Evolutionary conservation across 257 asterid genomes (phyloP).

Genomic region (Knoxia roxburghii): DNA sequence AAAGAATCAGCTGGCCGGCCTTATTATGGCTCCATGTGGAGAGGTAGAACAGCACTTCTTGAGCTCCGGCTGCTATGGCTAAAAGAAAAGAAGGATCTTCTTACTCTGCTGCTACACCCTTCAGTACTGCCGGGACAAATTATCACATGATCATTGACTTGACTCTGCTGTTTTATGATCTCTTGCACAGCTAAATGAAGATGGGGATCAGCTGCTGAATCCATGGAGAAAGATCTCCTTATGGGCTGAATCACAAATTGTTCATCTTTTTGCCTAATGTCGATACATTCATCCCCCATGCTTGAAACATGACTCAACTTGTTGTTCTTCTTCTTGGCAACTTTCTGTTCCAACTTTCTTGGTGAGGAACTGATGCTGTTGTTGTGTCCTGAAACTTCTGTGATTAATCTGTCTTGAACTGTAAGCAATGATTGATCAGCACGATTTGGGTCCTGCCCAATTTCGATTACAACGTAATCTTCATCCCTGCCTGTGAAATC

Average conservation of each 20-base stretch:
- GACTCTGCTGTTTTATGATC: conserved; percentile 33
- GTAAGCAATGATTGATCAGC: conserved; percentile 18
- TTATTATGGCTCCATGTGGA: conserved; percentile 37
- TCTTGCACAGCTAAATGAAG: conserved; percentile 63
- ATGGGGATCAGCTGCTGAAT: conserved; percentile 65
- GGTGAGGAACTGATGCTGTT: conserved; percentile 34
- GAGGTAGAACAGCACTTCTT: conserved; percentile 67
- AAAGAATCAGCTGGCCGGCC: not conserved
- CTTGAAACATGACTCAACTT: conserved; percentile 34
- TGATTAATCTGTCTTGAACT: conserved; percentile 23
- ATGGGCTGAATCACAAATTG: conserved; percentile 52
- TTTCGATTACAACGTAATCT: conserved; percentile 70
- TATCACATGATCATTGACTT: conserved; percentile 19
- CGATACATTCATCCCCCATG: conserved; percentile 83
- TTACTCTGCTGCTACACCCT: conserved; percentile 44
- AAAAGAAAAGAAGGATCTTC: conserved; percentile 67
- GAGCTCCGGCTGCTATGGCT: conserved; percentile 66
- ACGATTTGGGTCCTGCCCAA: conserved; percentile 23
- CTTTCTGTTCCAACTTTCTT: conserved; percentile 23
- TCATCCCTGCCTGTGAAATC: conserved; percentile 40
- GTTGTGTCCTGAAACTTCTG: conserved; percentile 22
- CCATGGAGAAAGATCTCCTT: conserved; percentile 93
- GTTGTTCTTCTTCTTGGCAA: conserved; percentile 30
- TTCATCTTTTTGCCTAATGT: conserved; percentile 49
- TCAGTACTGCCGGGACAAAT: conserved; percentile 31